These are phyloP conservation scores for Acanthochlamys bracteata DNA, from an alignment of 106 monocot species.

Conservation along the genomic window DNA sequence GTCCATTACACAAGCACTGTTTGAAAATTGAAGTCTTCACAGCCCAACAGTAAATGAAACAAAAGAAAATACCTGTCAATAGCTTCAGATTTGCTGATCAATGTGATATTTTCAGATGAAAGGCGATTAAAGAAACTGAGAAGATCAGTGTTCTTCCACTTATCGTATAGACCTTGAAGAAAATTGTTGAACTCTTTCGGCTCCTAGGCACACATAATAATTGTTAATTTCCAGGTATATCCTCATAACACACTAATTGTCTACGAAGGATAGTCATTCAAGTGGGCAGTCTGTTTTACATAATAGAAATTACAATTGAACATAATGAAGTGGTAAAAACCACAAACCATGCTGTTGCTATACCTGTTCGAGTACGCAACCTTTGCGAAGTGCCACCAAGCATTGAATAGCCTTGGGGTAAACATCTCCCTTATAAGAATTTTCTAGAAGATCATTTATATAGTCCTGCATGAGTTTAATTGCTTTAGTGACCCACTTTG, in stretches of 20 bases:
- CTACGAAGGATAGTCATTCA: no score
- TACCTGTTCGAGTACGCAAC: slow-evolving; percentile 87
- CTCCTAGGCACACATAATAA: slow-evolving; percentile 34
- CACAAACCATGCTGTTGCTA: no score
- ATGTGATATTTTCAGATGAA: slow-evolving; percentile 45
- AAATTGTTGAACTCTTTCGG: slow-evolving; percentile 71
- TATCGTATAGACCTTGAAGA: slow-evolving; percentile 36
- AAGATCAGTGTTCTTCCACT: slow-evolving; percentile 48
- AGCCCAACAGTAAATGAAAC: neutral
- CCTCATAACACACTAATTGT: neutral
- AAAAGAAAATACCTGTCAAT: slow-evolving; percentile 50
- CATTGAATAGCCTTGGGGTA: slow-evolving; percentile 71
- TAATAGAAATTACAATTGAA: no score
- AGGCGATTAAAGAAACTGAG: slow-evolving; percentile 49
- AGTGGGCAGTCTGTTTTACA: no score
- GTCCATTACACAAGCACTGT: neutral
- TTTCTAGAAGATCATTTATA: slow-evolving; percentile 56
- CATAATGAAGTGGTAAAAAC: no score
- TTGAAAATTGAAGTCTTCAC: neutral
- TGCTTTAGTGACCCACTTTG: slow-evolving; percentile 66
- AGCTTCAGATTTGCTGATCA: slow-evolving; percentile 79
- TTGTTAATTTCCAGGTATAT: neutral
- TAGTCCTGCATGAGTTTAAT: slow-evolving; percentile 76
- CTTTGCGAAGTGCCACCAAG: slow-evolving; percentile 62
- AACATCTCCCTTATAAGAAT: slow-evolving; percentile 50